A percentile compares a stretch with the other conserved stretches of the same genome.
Conservation (phyloP, 139 green algal genomes). For the Zygnema cylindricum region DNA sequence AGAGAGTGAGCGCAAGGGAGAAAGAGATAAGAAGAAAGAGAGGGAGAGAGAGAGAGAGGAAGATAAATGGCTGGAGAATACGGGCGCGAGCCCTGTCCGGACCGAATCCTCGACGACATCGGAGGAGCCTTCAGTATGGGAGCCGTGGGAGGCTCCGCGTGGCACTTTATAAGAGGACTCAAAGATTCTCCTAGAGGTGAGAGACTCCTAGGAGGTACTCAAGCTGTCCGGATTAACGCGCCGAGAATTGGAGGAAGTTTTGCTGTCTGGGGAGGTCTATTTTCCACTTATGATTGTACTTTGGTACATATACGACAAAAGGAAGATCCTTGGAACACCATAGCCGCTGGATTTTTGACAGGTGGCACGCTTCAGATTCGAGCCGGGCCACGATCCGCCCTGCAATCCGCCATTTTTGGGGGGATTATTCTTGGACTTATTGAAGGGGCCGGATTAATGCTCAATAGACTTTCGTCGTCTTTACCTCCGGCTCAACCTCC, state of each 20-base stretch:
- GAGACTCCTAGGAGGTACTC: slow-evolving; percentile 80
- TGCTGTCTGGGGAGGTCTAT: slow-evolving; percentile 96
- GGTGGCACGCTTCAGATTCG: slow-evolving; percentile 93
- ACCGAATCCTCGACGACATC: slow-evolving; percentile 97
- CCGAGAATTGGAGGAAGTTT: slow-evolving; percentile 96
- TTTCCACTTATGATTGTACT: slow-evolving; percentile 96
- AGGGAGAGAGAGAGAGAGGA: too few relatives aligned
- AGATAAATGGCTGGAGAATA: slow-evolving; percentile 77
- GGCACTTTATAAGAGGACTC: slow-evolving; percentile 90
- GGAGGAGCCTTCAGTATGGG: slow-evolving; percentile 99
- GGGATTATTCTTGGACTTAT: slow-evolving; percentile 91
- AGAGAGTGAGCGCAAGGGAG: too few relatives aligned
- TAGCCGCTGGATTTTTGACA: slow-evolving; percentile 87
- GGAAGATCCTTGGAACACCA: slow-evolving; percentile 98
- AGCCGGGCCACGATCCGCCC: slow-evolving; percentile 76
- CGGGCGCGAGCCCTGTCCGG: slow-evolving; percentile 87
- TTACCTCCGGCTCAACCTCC: slow-evolving; percentile 28
- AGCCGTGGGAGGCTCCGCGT: slow-evolving; percentile 91
- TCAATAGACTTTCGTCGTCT: slow-evolving; percentile 82
- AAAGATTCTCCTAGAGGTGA: slow-evolving; percentile 87
- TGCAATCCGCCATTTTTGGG: slow-evolving; percentile 86
- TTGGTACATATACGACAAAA: slow-evolving; percentile 76
- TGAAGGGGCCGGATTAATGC: slow-evolving; percentile 93
- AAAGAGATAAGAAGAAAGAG: too few relatives aligned
- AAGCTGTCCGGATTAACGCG: slow-evolving; percentile 82